These are phyloP conservation scores for Theobroma cacao DNA, from an alignment of 345 rosid species.

Conservation along the genomic window DNA sequence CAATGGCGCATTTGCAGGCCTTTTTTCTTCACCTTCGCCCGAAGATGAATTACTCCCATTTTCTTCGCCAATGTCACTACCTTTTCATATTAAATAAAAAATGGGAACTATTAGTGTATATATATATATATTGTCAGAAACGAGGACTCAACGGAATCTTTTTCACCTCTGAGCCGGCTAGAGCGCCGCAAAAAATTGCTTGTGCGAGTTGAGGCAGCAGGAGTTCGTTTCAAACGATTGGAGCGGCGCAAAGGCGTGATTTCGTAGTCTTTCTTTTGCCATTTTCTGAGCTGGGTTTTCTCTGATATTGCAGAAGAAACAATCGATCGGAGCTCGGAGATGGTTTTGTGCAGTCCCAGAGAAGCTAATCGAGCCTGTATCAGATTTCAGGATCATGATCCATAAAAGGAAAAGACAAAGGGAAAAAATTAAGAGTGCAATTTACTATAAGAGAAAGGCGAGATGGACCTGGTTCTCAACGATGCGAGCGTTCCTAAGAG, in stretches of 20 bases:
- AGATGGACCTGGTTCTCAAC: constrained; percentile 35
- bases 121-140: background rate
- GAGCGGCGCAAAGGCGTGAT: constrained; percentile 32
- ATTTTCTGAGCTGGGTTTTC: constrained; percentile 11
- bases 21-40: background rate
- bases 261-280: constrained; percentile 5
- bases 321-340: constrained; percentile 29
- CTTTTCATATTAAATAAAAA: background rate
- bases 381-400: background rate
- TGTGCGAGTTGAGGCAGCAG: background rate
- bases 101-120: background rate
- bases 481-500: constrained; percentile 30
- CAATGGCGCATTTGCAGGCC: constrained; percentile 22
- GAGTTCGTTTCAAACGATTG: constrained; percentile 14
- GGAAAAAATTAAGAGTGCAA: background rate
- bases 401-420: background rate
- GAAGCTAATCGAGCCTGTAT: constrained; percentile 39
- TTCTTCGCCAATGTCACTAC: background rate
- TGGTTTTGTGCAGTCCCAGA: constrained; percentile 32
- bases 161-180: constrained; percentile 2
- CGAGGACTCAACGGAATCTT: background rate
- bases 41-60: background rate
- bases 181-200: constrained; percentile 18
- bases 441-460: background rate
- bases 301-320: constrained; percentile 16